Evolutionary conservation across 495 filamentous ascomycete species (phyloP), one percentile per base, ranked within the genome.

Genomic region (Xylaria grammica): DNA sequence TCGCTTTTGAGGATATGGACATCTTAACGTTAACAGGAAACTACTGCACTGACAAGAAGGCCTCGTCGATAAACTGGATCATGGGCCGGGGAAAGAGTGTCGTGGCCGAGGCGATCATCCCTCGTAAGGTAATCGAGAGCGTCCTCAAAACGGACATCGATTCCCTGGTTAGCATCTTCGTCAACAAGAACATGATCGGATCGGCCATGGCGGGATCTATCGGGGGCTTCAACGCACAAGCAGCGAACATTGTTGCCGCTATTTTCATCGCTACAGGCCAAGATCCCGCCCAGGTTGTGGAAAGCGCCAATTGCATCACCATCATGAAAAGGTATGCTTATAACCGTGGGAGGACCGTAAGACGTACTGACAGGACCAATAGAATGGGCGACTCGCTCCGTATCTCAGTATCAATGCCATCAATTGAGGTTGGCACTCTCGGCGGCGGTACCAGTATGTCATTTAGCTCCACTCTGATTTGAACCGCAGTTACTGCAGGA

Each of bases 271-370:
- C 95, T 19, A 99, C 96, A 8, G 95, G 95, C 45, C 96, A 99
- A 75, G 96, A 99, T 81, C 95, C 95, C 6, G 95, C 95, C 10
- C 96, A 99, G 78, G 94, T 95, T 63, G 93, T 99, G 0, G 95
- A 99, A 83, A 96, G 92, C 75, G 88, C 90, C 76, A 97, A 96
- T 73, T 99, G 96, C 81, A 98, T 99, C 69, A 97, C 94, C 24
- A 89, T 94, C 34, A 99, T 99, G 95, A 92, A 89, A 77, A 98
- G 97, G 96, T 99, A 85, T n/a, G n/a, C n/a, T n/a, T n/a, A n/a
- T n/a, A n/a, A n/a, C n/a, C n/a, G n/a, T n/a, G n/a, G n/a, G n/a
- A n/a, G n/a, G n/a, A n/a, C n/a, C n/a, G n/a, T n/a, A n/a, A n/a
- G n/a, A n/a, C n/a, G n/a, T n/a, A n/a, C n/a, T n/a, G n/a, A n/a